These are phyloP conservation scores for Calocera viscosa DNA, from an alignment of 768 basidiomycete genomes.

Conservation along the genomic window DNA sequence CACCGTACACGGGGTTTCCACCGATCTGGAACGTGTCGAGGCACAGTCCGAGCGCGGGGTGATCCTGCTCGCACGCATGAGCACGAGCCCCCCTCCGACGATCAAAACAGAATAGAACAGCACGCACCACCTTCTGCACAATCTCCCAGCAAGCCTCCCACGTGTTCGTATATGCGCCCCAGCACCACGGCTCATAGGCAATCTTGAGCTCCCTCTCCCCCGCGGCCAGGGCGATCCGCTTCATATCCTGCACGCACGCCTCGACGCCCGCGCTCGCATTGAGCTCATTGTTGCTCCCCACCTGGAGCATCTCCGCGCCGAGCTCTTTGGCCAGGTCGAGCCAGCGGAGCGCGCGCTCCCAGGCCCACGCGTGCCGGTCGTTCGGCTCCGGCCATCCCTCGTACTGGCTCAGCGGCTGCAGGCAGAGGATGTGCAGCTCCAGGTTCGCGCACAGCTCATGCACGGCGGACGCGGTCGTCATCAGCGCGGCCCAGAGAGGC, in stretches of 20 bases:
- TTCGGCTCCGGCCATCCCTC: conserved; percentile 16
- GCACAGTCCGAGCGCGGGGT: conserved; percentile 25
- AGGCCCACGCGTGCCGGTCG: conserved; percentile 20
- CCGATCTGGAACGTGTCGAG: conserved; percentile 27
- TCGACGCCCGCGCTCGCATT: conserved; percentile 20
- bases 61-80: conserved; percentile 22
- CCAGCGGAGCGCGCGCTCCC: conserved; percentile 23
- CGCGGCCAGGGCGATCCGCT: conserved; percentile 23
- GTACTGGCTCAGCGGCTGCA: conserved; percentile 11
- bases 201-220: conserved; percentile 19
- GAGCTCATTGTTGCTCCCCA: conserved; percentile 24
- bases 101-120: neutral
- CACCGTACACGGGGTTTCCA: conserved; percentile 24
- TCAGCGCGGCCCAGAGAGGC: neutral
- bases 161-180: conserved; percentile 26
- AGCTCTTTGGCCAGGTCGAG: conserved; percentile 17
- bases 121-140: neutral
- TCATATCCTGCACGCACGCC: conserved; percentile 23
- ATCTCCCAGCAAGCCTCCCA: conserved; percentile 27
- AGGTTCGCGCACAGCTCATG: neutral
- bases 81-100: neutral
- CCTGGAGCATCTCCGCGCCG: conserved; percentile 24
- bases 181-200: conserved; percentile 28
- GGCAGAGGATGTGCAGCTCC: neutral
- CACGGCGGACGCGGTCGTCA: neutral